These are phyloP conservation scores for Fonsecaea multimorphosa DNA, from an alignment of 2,329 filamentous ascomycete genomes.

Conservation along the genomic window DNA sequence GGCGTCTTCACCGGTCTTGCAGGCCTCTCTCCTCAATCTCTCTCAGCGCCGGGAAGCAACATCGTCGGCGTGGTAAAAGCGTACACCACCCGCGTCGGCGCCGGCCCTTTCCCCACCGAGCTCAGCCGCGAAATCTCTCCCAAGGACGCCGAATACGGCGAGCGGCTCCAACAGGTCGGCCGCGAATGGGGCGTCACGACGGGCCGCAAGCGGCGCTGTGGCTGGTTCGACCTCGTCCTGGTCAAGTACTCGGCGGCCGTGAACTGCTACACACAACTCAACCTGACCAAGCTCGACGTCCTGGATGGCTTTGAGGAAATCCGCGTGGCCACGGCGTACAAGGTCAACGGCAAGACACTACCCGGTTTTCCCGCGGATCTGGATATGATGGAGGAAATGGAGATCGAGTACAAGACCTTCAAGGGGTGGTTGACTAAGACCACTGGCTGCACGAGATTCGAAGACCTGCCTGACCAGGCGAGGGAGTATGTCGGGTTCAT, in stretches of 20 bases:
- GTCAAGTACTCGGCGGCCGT: constrained; percentile 65
- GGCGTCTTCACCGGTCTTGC: constrained; percentile 64
- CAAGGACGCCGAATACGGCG: constrained; percentile 46
- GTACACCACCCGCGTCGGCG: constrained; percentile 66
- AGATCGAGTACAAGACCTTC: constrained; percentile 65
- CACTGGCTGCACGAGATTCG: constrained; percentile 62
- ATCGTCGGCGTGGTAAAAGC: constrained; percentile 70
- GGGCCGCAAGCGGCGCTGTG: constrained; percentile 66
- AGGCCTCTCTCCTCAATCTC: constrained; percentile 61
- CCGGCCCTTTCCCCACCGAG: constrained; percentile 69
- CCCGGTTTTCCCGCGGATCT: constrained; percentile 65
- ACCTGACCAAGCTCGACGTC: constrained; percentile 70
- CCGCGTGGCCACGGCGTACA: constrained; percentile 65
- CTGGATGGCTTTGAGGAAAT: constrained; percentile 69
- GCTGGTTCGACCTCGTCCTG: constrained; percentile 70
- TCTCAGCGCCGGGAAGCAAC: constrained; percentile 51
- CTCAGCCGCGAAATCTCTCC: constrained; percentile 34
- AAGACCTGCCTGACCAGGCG: constrained; percentile 63
- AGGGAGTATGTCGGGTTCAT: constrained; percentile 67
- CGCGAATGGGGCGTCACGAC: constrained; percentile 65
- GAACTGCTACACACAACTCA: constrained; percentile 62
- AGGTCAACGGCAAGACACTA: constrained; percentile 57
- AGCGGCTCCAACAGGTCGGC: constrained; percentile 58
- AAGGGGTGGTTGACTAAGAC: constrained; percentile 67
- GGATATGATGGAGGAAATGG: constrained; percentile 54